Evolutionary conservation across 495 filamentous ascomycete species (phyloP), one percentile per base, ranked within the genome.

Genomic region (Astrothelium macrocarpum): DNA sequence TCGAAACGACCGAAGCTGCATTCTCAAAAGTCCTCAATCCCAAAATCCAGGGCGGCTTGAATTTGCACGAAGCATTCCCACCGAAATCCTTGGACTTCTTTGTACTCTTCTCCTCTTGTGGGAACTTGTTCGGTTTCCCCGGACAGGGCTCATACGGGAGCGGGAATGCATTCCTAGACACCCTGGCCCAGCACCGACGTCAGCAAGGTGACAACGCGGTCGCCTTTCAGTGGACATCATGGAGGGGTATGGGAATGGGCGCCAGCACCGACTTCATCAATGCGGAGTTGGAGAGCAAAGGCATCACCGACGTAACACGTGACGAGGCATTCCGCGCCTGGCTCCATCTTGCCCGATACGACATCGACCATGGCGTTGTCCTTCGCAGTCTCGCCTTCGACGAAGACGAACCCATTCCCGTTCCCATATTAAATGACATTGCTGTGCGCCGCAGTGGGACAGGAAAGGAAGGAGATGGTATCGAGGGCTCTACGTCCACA

Each of bases 271-370:
- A 78, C 29, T 78, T 76, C 62, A 68, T 81, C 67, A 70, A 63
- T 12, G 73, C 72, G 0, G 79, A 80, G 61, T 70, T 80, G 9
- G 67, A 72, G 29, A 71, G 64, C 67, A 77, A 73, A 65, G 78
- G 78, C 18, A 76, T 81, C 66, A 75, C 77, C 1, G 72, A 74
- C 60, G 64, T 81, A 36, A 77, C 71, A 0, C 61, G 63, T 4
- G 74, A 78, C 11, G 79, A 80, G 62, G 79, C 72, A 1, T 78
- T 80, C 67, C 36, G 61, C 7, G 79, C 79, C 5, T 81, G 78
- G 78, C 62, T 69, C 18, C 70, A 77, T 58, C 26, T 75, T 9
- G 64, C 66, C 53, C 66, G 69, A 20, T 75, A 72, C 61, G 69
- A 79, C 18, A 16, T 42, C 18, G 36, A 42, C 36, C 36, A 42